Conservation (phyloP, 2,329 filamentous ascomycete species). For the Eurotiales sp. region DNA sequence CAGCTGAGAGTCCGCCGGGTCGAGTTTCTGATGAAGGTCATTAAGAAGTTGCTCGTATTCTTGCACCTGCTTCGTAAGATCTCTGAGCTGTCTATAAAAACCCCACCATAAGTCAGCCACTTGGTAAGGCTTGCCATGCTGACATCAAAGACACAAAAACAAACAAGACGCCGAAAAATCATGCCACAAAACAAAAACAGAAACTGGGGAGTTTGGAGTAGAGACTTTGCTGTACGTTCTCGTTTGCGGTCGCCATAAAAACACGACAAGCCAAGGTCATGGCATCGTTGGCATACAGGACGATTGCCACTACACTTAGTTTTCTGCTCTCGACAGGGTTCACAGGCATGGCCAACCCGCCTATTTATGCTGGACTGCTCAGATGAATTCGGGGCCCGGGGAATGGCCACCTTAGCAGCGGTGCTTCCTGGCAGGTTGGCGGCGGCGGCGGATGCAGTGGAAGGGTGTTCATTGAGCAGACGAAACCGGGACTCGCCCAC, state of each 20-base stretch:
- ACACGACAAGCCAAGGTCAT: conserved; percentile 38
- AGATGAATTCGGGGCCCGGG: conserved; percentile 4
- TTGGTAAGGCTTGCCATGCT: no score
- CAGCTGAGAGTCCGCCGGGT: conserved; percentile 28
- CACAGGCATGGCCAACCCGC: conserved; percentile 39
- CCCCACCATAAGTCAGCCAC: background rate
- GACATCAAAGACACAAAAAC: no score
- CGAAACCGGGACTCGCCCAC: conserved; percentile 11
- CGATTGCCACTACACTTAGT: conserved; percentile 45
- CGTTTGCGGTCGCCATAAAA: conserved; percentile 44
- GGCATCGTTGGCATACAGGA: conserved; percentile 41
- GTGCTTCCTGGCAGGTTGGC: conserved; percentile 1
- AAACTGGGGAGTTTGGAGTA: conserved; percentile 23
- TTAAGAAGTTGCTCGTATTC: conserved; percentile 33
- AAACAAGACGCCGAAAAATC: no score
- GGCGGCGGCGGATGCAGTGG: no score
- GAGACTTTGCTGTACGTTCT: conserved; percentile 38
- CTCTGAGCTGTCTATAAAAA: conserved; percentile 33
- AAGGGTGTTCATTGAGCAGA: conserved; percentile 5
- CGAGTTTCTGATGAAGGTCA: conserved; percentile 31
- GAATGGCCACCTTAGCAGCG: conserved; percentile 14
- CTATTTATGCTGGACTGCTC: conserved; percentile 15
- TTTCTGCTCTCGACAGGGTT: conserved; percentile 44
- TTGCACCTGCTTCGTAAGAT: conserved; percentile 34
- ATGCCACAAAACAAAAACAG: background rate